Evolutionary conservation across 2,329 filamentous ascomycete species (phyloP).

Genomic region (Calonectria pteridis): DNA sequence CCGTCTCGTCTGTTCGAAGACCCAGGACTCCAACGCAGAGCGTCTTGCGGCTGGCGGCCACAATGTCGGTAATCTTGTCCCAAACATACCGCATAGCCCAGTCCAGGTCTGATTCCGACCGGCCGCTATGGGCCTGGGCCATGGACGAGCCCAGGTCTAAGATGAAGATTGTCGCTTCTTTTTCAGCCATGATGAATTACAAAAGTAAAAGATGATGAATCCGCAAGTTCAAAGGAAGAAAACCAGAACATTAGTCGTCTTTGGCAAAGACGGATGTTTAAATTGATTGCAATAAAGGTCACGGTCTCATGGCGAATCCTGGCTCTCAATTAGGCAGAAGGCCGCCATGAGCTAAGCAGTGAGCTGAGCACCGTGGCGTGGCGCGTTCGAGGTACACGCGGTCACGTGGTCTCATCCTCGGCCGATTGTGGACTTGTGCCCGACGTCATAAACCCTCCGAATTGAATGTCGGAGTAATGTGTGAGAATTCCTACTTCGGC

Average conservation of each 20-base stretch:
- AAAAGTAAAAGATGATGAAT: background rate
- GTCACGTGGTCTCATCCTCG: slow-evolving; percentile 46
- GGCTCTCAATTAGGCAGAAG: slow-evolving; percentile 45
- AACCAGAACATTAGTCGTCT: background rate
- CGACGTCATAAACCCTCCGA: slow-evolving; percentile 17
- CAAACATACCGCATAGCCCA: slow-evolving; percentile 93
- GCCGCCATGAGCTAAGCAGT: slow-evolving; percentile 32
- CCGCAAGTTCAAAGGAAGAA: background rate
- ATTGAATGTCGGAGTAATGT: background rate
- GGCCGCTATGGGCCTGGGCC: slow-evolving; percentile 77
- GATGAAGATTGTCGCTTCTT: slow-evolving; percentile 93
- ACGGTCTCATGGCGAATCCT: slow-evolving; percentile 38
- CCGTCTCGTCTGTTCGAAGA: slow-evolving; percentile 82
- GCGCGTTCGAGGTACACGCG: slow-evolving; percentile 43
- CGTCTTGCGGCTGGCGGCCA: slow-evolving; percentile 75
- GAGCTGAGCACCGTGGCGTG: slow-evolving; percentile 24
- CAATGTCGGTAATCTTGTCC: slow-evolving; percentile 84
- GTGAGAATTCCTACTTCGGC: background rate
- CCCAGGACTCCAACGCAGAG: slow-evolving; percentile 84
- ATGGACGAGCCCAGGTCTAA: slow-evolving; percentile 91
- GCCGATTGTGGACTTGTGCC: background rate
- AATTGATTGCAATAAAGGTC: slow-evolving; percentile 22
- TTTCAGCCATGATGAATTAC: slow-evolving; percentile 79
- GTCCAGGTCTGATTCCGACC: slow-evolving; percentile 84
- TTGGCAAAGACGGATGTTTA: slow-evolving; percentile 26